Percentiles rank a stretch among this genome's conserved stretches.
phyloP scores from a whole-genome alignment of 2,329 filamentous ascomycete species.

The Monosporascus sp. region DNA sequence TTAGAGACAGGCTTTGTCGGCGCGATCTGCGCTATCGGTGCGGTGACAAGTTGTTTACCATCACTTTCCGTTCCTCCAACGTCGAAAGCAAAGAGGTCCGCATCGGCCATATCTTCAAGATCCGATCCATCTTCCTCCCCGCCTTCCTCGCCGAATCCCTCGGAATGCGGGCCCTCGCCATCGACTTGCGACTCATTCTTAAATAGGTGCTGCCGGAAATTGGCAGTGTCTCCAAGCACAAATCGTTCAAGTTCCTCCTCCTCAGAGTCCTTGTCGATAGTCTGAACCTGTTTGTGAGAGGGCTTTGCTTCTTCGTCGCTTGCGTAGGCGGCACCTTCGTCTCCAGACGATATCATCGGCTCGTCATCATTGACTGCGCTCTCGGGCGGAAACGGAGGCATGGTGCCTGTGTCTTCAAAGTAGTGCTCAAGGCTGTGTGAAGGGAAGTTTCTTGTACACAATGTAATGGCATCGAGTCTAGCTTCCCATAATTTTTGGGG shows the following conservation, averaged over 20 bases:
- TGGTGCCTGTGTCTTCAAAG: slow-evolving; percentile 5
- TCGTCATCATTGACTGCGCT: slow-evolving; percentile 17
- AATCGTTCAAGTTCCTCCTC: slow-evolving; percentile 83
- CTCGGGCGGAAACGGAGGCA: slow-evolving; percentile 17
- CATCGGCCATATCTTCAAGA: slow-evolving; percentile 67
- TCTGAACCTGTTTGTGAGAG: slow-evolving; percentile 21
- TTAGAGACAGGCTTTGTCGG: slow-evolving; percentile 8
- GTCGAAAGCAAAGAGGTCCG: slow-evolving; percentile 82
- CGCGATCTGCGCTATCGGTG: slow-evolving; percentile 17
- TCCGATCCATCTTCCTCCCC: slow-evolving; percentile 41
- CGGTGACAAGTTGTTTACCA: slow-evolving; percentile 21
- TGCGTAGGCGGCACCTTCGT: slow-evolving; percentile 19
- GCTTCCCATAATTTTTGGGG: neutral
- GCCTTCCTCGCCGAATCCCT: slow-evolving; percentile 29
- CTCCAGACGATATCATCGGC: slow-evolving; percentile 16
- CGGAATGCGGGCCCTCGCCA: slow-evolving; percentile 20
- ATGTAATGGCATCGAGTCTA: too few relatives aligned
- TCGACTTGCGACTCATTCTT: slow-evolving; percentile 37
- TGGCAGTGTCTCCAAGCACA: slow-evolving; percentile 81
- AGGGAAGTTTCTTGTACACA: neutral
- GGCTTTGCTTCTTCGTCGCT: slow-evolving; percentile 25
- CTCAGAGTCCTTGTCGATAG: slow-evolving; percentile 67
- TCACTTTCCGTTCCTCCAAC: slow-evolving; percentile 46
- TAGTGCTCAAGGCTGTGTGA: neutral
- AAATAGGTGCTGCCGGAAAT: slow-evolving; percentile 72